A percentile compares a stretch with the other conserved stretches of the same genome.
Conservation (phyloP, 345 rosid genomes). For the Mercurialis annua region DNA sequence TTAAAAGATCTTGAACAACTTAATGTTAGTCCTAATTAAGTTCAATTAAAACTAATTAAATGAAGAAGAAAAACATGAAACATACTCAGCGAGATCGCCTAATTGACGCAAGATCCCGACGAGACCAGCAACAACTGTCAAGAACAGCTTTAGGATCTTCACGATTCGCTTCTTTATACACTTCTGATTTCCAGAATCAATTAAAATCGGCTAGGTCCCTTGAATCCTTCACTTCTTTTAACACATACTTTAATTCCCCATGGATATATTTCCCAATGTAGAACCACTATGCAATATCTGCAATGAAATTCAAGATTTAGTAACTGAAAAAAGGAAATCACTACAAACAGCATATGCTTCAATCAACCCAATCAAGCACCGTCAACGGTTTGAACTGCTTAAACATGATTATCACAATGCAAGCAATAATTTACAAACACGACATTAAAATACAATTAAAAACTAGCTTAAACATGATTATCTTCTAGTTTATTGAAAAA, state of each 20-base stretch:
- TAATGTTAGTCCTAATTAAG: no score
- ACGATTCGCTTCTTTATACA: constrained; percentile 44
- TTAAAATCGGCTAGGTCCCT: background rate
- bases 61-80: background rate
- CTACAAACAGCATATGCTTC: no score
- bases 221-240: background rate
- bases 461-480: no score
- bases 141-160: constrained; percentile 83
- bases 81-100: constrained; percentile 98
- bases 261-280: background rate
- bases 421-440: no score
- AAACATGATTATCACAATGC: no score
- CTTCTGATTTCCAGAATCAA: constrained; percentile 15
- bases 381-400: no score
- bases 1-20: no score
- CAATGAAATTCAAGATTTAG: background rate
- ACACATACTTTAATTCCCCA: background rate
- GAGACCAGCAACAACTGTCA: constrained; percentile 81
- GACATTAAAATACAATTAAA: no score
- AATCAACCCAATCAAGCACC: no score
- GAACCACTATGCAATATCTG: background rate
- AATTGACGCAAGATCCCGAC: constrained; percentile 95
- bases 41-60: no score
- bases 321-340: no score
- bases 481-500: no score